Evolutionary conservation across 768 basidiomycete species (phyloP), one percentile per base, ranked within the genome.

Genomic region (Lactarius vividus): DNA sequence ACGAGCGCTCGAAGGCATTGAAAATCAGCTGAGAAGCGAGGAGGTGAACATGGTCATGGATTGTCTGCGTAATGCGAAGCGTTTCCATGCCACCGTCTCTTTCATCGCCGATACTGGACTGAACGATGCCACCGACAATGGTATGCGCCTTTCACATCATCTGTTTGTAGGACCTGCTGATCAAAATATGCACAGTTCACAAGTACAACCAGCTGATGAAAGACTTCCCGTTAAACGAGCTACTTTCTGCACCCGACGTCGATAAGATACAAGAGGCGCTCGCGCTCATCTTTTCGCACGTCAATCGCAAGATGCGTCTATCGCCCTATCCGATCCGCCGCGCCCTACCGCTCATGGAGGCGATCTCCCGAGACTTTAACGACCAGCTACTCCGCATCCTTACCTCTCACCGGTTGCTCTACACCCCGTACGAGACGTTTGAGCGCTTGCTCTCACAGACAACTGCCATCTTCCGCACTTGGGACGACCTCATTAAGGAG

Each of bases 131-230:
- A 91, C 89, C 54, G 95, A 98, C 72, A 80, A 88, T 3, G 92
- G 91, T 90, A 67, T 72, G 88, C 77, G 1, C 29, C 42, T 49
- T 8, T 42, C 4, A 20, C 54, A 28, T 61, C n/a, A 20, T 26
- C 29, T 62, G 37, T 23, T 26, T 18, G 55, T 29, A 23, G 5
- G 61, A 39, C 42, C 57, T 37, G 35, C 35, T 70, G 58, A 57
- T 59, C 7, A 16, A 44, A 28, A 29, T 16, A 18, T 40, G 23
- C 56, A 7, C 70, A 93, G 96, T 98, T 13, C 94, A 96, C 81
- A 98, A 97, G 76, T 96, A 98, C 81, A 98, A 99, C 73, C 89
- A 92, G 68, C 83, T 98, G 63, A 98, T 99, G 97, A 97, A 96
- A 78, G 97, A 99, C 74, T 98, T 98, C 72, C 97, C 97, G 0